phyloP scores from a whole-genome alignment of 495 filamentous ascomycete species.

The Neurospora tetraspora region DNA sequence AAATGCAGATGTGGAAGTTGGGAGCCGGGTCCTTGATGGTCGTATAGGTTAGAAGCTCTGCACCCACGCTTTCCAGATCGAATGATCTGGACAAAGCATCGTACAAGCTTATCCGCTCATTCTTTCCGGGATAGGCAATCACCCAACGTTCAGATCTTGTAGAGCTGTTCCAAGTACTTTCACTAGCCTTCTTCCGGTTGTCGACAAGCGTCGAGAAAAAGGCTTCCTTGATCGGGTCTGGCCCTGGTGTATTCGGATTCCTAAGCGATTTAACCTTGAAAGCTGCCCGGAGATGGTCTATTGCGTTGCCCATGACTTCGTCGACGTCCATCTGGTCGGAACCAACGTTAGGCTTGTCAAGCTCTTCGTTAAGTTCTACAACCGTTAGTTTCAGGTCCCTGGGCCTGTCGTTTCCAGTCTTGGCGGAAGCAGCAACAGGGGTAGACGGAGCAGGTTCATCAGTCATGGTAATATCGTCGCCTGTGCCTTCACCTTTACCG shows the following conservation, averaged over 20 bases:
- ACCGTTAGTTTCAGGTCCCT: constrained; percentile 22
- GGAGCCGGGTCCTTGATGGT: constrained; percentile 72
- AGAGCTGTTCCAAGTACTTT: constrained; percentile 22
- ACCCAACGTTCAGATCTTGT: constrained; percentile 19
- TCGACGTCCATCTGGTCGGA: constrained; percentile 77
- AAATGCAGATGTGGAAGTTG: constrained; percentile 79
- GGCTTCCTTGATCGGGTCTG: constrained; percentile 61
- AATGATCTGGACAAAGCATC: constrained; percentile 77
- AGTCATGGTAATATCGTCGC: constrained; percentile 10
- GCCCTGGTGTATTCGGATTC: constrained; percentile 23
- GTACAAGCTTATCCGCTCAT: constrained; percentile 54
- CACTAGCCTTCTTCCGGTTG: constrained; percentile 29
- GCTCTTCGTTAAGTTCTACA: constrained; percentile 31
- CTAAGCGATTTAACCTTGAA: constrained; percentile 51
- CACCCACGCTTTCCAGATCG: constrained; percentile 62
- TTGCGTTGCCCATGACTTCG: constrained; percentile 85
- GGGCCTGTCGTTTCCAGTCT: constrained; percentile 3
- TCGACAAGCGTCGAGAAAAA: constrained; percentile 40
- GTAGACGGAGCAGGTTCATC: constrained; percentile 4
- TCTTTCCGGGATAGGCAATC: constrained; percentile 20
- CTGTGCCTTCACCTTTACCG: not conserved
- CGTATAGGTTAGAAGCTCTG: constrained; percentile 55
- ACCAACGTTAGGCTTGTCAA: constrained; percentile 35
- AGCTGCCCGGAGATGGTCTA: constrained; percentile 81
- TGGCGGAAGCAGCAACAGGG: not conserved